phyloP scores from a whole-genome alignment of 495 filamentous ascomycete genomes.

The Podospora fimiseda region DNA sequence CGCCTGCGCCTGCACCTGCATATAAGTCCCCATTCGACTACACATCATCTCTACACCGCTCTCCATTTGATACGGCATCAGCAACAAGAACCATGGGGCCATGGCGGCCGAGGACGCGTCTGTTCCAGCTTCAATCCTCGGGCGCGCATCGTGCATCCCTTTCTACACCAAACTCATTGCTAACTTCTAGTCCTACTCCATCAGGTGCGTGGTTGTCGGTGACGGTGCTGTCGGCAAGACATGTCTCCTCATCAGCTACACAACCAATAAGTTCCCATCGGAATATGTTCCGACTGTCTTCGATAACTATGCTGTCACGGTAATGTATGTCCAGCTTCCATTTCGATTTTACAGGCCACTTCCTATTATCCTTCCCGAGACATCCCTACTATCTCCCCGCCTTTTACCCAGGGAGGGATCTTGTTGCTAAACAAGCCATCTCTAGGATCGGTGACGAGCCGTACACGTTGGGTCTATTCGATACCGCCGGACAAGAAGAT shows the following conservation, averaged over 20 bases:
- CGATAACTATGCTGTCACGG: constrained; percentile 98
- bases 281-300: constrained; percentile 99
- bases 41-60: neutral
- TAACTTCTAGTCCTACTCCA: constrained; percentile 11
- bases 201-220: constrained; percentile 94
- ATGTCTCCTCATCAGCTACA: constrained; percentile 97
- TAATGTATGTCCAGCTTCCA: constrained; percentile 68
- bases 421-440: constrained; percentile 14
- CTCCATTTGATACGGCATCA: constrained; percentile 1
- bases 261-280: constrained; percentile 98
- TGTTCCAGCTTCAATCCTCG: neutral
- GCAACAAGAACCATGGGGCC: neutral
- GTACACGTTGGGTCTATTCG: constrained; percentile 93
- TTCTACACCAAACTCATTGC: constrained; percentile 2
- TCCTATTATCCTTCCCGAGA: constrained; percentile 3
- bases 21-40: neutral
- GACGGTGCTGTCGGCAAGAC: constrained; percentile 99
- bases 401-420: neutral
- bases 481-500: constrained; percentile 99
- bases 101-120: neutral
- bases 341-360: neutral
- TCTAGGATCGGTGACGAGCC: constrained; percentile 97
- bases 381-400: neutral
- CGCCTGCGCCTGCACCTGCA: constrained; percentile 2
- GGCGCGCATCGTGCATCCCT: constrained; percentile 10